Evolutionary conservation across 495 filamentous ascomycete genomes (phyloP), one percentile per base, ranked within the genome.

Genomic region (Aspergillus campestris): DNA sequence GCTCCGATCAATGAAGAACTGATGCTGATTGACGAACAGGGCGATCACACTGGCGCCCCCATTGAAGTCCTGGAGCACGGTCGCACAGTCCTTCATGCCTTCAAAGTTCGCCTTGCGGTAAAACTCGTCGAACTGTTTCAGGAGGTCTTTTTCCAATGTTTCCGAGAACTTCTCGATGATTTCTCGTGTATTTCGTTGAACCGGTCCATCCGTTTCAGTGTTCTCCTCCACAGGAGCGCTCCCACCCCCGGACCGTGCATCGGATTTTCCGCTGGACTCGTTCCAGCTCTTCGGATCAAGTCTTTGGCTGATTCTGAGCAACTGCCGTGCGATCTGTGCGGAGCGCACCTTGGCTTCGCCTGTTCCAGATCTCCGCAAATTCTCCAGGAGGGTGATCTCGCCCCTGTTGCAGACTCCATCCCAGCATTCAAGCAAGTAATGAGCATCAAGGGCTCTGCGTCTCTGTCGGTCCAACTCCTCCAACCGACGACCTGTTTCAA

Each of bases 111-210:
- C 86, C 55, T 84, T 82, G 49, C 89, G 78, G 60, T 96, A 96
- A 65, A 87, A 94, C 47, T 91, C 86, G 67, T 99, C 94, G 65
- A 99, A 99, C 55, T 95, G 89, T 61, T 88, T 87, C 41, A 99
- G 66, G 27, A 99, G 69, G 58, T 99, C 94, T 56, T 96, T 94
- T 64, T 99, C 94, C 46, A 99, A 64, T 0, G 82, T 87, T 65
- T 99, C 94, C 0, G 87, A 89, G 64, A 96, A 99, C 55, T 94
- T 95, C 64, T 99, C 94, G 41, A 99, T 86, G 24, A 94, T 77
- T 61, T 95, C 90, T 47, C 86, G 76, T 5, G 91, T 91, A 45
- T 91, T 89, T 50, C 66, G 65, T 44, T 72, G 66, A 36, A 65
- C 57, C 1, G 62, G 53, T 42, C 52, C 65, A 31, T 59, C 60